Base-by-base conservation (phyloP, 164 flowering plant genomes). In the Aristolochia californica region DNA sequence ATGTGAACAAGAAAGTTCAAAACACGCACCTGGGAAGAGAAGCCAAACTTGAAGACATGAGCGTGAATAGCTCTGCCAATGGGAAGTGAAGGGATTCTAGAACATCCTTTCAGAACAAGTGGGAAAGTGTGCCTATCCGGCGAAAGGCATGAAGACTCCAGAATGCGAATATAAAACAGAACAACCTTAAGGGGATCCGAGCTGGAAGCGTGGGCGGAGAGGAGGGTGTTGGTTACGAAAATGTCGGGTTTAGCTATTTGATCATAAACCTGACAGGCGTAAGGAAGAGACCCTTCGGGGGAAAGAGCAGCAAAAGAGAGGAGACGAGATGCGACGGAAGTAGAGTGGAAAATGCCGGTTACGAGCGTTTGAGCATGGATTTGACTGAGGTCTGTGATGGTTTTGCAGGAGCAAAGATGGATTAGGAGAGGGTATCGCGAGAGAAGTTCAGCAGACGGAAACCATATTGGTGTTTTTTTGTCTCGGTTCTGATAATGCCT, bases 291-390 rank as follows among this genome's bases (percentile, higher is more conserved):
- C 17, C 74, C 74, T 3, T 62, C 30, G 2, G 70, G 74, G 16
- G 70, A 71, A 54, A 71, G 74, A n/a, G 74, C 70, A 3, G 68
- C 23, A 21, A 71, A 71, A 17, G 70, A 66, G 45, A 71, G 70
- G n/a, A 71, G 43, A 45, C 74, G 68, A 40, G 74, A 71, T 0
- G 70, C 65, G 12, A 66, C 74, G 34, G 67, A 71, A 21, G 66
- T 70, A 51, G 63, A 66, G 0, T 16, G 24, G 53, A 70, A 58
- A 48, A 59, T 56, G 49, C 74, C 70, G 1, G 68, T 51, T 43
- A 65, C 64, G 58, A 67, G 62, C 23, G 74, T 66, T 24, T 70
- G 71, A 53, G 77, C 66, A 24, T 76, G 77, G 65, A 73, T 68
- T 70, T 76, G 79, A 12, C 49, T 22, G 30, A 70, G 66, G 1